Evolutionary conservation across 108 stramenopile species (phyloP), one percentile per base, ranked within the genome.

Genomic region (Mayamaea pseudoterrestris): DNA sequence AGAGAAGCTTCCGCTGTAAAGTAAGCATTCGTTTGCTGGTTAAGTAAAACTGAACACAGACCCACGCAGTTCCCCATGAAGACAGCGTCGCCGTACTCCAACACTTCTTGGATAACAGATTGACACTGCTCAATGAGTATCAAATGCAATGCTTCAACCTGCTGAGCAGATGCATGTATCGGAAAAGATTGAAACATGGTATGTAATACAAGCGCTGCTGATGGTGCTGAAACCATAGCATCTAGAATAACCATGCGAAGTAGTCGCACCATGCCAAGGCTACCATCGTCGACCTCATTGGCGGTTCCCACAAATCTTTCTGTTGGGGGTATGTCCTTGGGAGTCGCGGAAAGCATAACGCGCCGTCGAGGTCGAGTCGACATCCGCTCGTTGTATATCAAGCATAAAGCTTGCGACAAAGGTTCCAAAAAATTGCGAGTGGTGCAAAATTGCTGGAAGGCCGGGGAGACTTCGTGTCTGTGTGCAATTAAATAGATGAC

Each of bases 361-460:
- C 47, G 51, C 1, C 3, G 39, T 31, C 18, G 28, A 11, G 30
- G 27, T 16, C 31, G 41, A 14, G 17, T 8, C 21, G 27, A 21
- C 13, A 48, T 16, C 20, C 41, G 60, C n/a, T 41, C 41, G 35
- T 79, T 75, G 48, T 82, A 73, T 14, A 84, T 63, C 27, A 84
- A 51, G 47, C 78, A 87, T 0, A 92, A 58, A 0, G 83, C 76
- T 62, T 88, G 90, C 16, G 79, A 69, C 18, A 92, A 57, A 2
- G 90, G 90, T 53, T 83, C 80, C 20, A 87, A 43, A 61, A 85
- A 92, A 40, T 68, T 66, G 1, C 64, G 69, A 12, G 81, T 78
- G 13, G 77, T 52, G 39, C 83, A 91, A 48, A 80, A 91, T 45
- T 63, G 59, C 68, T 83, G 81, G 54, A 91, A 91, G n/a, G 77